phyloP scores from a whole-genome alignment of 257 asterid species.

The Lavandula angustifolia region DNA sequence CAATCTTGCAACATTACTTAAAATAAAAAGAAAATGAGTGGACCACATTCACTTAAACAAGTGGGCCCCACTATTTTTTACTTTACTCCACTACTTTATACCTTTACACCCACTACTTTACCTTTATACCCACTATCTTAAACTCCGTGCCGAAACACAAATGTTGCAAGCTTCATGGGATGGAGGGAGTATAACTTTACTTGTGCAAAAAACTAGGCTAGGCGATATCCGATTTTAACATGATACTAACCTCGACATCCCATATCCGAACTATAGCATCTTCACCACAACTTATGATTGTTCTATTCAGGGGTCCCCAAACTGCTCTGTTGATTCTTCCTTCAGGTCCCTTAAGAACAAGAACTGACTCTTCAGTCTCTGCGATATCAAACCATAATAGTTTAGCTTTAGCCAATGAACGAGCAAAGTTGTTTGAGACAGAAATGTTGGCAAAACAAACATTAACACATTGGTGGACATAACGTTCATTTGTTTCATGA shows the following conservation, averaged over 20 bases:
- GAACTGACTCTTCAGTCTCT: constrained; percentile 74
- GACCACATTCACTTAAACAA: no score
- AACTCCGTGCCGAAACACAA: no score
- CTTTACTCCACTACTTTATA: no score
- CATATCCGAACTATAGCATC: constrained; percentile 78
- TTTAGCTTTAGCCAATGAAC: constrained; percentile 4
- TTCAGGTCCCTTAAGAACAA: constrained; percentile 64
- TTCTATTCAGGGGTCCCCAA: constrained; percentile 93
- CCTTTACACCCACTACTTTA: no score
- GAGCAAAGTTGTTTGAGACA: constrained; percentile 12
- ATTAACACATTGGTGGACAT: background rate
- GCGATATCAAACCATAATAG: constrained; percentile 30
- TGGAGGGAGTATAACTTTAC: no score
- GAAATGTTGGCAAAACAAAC: background rate
- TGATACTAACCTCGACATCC: constrained; percentile 78
- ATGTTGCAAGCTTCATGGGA: no score
- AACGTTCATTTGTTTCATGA: no score
- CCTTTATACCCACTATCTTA: no score
- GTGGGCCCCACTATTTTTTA: no score
- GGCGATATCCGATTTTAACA: background rate
- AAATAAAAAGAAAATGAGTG: background rate
- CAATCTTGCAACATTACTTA: no score
- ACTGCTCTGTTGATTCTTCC: constrained; percentile 95
- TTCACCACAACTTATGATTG: constrained; percentile 89
- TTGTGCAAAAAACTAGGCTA: background rate